Conservation (phyloP, 495 filamentous ascomycete species). For the Tuber umbilicatum region DNA sequence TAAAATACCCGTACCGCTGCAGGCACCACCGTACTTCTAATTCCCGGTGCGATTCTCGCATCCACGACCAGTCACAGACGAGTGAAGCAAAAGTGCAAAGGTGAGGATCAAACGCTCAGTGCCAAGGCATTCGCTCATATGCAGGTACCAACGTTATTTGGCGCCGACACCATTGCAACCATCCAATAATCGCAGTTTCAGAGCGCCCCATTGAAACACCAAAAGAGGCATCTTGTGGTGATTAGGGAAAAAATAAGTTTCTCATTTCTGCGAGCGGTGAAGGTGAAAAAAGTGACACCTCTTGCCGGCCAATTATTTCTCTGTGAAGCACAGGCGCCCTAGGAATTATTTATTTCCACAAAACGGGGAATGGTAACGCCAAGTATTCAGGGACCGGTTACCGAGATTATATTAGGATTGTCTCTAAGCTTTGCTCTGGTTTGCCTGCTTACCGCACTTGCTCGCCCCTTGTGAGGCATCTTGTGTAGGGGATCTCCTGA, state of each 20-base stretch:
- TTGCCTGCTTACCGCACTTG: background rate
- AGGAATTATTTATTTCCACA: background rate
- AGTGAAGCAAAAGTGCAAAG: background rate
- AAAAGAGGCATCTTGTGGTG: background rate
- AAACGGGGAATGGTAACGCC: background rate
- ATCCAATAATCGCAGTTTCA: background rate
- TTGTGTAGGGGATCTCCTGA: background rate
- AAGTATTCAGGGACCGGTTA: background rate
- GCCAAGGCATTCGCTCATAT: background rate
- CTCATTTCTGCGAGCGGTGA: background rate
- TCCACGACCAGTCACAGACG: background rate
- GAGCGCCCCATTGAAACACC: background rate
- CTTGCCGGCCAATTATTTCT: background rate
- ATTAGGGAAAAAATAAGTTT: background rate
- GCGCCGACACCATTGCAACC: background rate
- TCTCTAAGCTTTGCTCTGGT: background rate
- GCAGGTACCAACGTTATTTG: constrained; percentile 4
- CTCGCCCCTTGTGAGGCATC: background rate
- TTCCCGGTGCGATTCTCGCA: background rate
- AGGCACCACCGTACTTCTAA: background rate
- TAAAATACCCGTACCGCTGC: background rate
- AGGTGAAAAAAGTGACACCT: background rate
- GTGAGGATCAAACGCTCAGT: background rate
- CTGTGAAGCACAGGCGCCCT: background rate
- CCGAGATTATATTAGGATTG: background rate